phyloP scores from a whole-genome alignment of 805 yeast species.

The Komagataella phaffii region DNA sequence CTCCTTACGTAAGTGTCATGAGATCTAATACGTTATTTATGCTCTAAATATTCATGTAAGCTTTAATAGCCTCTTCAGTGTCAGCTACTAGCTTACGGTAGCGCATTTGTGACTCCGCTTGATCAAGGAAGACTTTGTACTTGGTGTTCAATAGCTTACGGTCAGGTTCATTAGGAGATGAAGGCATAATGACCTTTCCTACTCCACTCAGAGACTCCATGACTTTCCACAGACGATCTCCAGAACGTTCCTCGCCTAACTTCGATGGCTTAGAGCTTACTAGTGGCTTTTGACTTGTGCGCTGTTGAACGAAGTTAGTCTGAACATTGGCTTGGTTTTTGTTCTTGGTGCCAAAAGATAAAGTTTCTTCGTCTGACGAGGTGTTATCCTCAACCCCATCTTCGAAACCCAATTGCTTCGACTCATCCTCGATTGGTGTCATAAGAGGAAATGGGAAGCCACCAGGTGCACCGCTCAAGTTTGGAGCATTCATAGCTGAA shows the following conservation, averaged over 20 bases:
- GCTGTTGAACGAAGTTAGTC: constrained; percentile 20
- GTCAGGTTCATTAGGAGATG: constrained; percentile 43
- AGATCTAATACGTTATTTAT: background rate
- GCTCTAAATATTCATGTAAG: constrained; percentile 12
- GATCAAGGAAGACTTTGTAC: constrained; percentile 78
- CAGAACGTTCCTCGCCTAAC: constrained; percentile 18
- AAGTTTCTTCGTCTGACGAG: constrained; percentile 25
- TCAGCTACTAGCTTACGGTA: constrained; percentile 60
- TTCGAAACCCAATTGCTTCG: constrained; percentile 16
- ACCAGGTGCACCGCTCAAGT: constrained; percentile 15
- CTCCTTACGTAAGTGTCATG: background rate
- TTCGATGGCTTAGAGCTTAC: background rate
- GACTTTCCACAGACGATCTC: constrained; percentile 68
- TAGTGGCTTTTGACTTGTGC: constrained; percentile 1
- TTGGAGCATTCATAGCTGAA: constrained; percentile 29
- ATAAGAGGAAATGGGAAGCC: constrained; percentile 37
- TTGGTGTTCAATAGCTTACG: constrained; percentile 62
- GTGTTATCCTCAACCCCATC: constrained; percentile 6
- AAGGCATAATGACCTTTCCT: constrained; percentile 69
- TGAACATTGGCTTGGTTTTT: constrained; percentile 40
- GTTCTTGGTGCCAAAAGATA: constrained; percentile 49
- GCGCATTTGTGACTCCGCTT: constrained; percentile 67
- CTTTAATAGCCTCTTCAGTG: constrained; percentile 19
- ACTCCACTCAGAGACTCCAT: constrained; percentile 79
- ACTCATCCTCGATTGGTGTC: constrained; percentile 22